Conservation (phyloP, 2,329 filamentous ascomycete genomes). For the Thielaviopsis ethacetica region DNA sequence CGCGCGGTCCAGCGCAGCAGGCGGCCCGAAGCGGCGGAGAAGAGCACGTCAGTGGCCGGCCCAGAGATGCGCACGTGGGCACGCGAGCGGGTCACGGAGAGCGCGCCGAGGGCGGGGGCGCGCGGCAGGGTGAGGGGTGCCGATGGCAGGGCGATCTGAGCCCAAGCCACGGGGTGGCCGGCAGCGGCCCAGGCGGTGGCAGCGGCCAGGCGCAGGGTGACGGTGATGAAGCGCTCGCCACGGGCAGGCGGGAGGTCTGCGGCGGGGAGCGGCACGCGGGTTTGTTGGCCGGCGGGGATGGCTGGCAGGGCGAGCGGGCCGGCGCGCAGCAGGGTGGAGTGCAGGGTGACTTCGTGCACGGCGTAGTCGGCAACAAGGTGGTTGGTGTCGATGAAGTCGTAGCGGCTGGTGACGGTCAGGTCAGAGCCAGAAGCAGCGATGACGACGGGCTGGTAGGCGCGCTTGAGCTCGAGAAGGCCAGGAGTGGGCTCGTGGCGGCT, state of each 20-base stretch:
- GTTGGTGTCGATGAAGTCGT: conserved; percentile 36
- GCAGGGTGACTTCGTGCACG: background rate
- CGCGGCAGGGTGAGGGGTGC: background rate
- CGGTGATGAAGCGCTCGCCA: conserved; percentile 18
- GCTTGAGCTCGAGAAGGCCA: conserved; percentile 37
- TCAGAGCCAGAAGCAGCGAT: conserved; percentile 27
- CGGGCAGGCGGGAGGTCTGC: too few relatives aligned
- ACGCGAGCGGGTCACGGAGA: conserved; percentile 17
- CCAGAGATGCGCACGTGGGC: too few relatives aligned
- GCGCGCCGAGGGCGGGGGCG: background rate
- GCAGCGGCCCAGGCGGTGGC: conserved; percentile 32
- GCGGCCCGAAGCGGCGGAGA: conserved; percentile 33
- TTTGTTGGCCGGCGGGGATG: background rate
- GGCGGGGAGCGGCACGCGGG: background rate
- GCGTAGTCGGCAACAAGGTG: conserved; percentile 21
- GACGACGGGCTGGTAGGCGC: conserved; percentile 42
- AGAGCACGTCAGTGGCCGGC: conserved; percentile 15
- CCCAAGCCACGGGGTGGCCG: conserved; percentile 39
- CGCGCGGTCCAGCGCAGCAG: conserved; percentile 9
- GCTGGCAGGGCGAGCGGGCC: background rate
- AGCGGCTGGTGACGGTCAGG: conserved; percentile 33
- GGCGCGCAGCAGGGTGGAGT: too few relatives aligned
- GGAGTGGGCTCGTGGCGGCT: conserved; percentile 33
- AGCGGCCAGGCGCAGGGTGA: conserved; percentile 27
- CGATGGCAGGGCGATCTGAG: conserved; percentile 19